phyloP scores from a whole-genome alignment of 495 filamentous ascomycete genomes.

The Daldinia childiae region DNA sequence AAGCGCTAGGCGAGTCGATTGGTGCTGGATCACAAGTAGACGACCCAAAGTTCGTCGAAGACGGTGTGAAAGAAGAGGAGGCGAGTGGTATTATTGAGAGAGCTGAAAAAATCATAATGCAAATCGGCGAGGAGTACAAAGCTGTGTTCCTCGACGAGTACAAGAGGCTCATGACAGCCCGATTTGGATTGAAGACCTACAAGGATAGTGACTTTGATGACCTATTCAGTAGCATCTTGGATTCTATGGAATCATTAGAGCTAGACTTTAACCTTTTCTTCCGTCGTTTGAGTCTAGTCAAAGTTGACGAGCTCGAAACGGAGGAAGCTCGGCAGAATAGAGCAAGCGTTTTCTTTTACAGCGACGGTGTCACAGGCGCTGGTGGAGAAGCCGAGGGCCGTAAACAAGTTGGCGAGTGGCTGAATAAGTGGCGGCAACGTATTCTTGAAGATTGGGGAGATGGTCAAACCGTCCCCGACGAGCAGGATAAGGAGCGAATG shows the following conservation, averaged over 20 bases:
- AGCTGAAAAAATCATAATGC: constrained; percentile 82
- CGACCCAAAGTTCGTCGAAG: constrained; percentile 69
- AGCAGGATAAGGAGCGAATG: constrained; percentile 69
- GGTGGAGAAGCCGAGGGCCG: constrained; percentile 68
- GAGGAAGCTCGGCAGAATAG: constrained; percentile 65
- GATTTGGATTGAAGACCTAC: constrained; percentile 75
- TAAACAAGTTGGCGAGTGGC: constrained; percentile 75
- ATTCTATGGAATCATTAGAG: constrained; percentile 78
- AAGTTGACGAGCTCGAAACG: constrained; percentile 66
- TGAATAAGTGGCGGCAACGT: constrained; percentile 74
- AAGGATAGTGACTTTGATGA: constrained; percentile 78
- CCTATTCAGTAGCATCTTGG: constrained; percentile 81
- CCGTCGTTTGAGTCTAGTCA: constrained; percentile 71
- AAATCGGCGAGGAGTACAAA: constrained; percentile 84
- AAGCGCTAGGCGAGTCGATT: constrained; percentile 88
- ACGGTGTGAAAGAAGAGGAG: constrained; percentile 74
- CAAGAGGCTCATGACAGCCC: constrained; percentile 77
- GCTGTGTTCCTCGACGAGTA: constrained; percentile 86
- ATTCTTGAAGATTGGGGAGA: constrained; percentile 75
- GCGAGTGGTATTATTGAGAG: constrained; percentile 75
- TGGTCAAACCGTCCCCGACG: constrained; percentile 49
- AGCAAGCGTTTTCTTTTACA: constrained; percentile 76
- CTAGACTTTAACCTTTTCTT: constrained; percentile 96
- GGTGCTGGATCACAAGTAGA: constrained; percentile 77
- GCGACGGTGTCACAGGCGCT: constrained; percentile 66